phyloP scores from a whole-genome alignment of 108 stramenopile species.

The Cylindrotheca closterium region DNA sequence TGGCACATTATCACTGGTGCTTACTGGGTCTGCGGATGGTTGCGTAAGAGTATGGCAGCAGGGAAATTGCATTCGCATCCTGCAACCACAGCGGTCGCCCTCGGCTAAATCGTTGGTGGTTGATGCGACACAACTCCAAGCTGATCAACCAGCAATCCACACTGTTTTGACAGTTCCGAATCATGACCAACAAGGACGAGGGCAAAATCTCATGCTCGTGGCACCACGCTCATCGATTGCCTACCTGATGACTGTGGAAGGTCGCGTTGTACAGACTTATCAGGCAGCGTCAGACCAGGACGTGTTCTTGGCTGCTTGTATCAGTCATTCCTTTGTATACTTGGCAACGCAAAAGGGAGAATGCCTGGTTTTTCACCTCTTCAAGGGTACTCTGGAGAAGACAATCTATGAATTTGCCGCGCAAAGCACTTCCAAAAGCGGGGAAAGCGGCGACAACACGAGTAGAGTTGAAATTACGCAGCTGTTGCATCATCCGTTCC shows the following conservation, averaged over 20 bases:
- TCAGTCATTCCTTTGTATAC: slow-evolving; percentile 65
- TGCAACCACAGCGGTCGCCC: slow-evolving; percentile 11
- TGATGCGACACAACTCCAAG: slow-evolving; percentile 27
- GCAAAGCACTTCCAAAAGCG: slow-evolving; percentile 27
- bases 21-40: slow-evolving; percentile 91
- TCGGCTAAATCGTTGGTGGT: slow-evolving; percentile 22
- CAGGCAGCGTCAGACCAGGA: slow-evolving; percentile 15
- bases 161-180: slow-evolving; percentile 60
- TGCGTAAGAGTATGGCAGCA: slow-evolving; percentile 85
- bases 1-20: slow-evolving; percentile 35
- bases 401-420: slow-evolving; percentile 65
- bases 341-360: slow-evolving; percentile 62
- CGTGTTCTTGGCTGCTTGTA: slow-evolving; percentile 59
- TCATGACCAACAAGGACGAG: slow-evolving; percentile 41
- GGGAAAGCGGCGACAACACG: neutral
- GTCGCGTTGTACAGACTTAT: slow-evolving; percentile 52
- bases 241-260: slow-evolving; percentile 58
- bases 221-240: slow-evolving; percentile 61
- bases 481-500: slow-evolving; percentile 70
- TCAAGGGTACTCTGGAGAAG: slow-evolving; percentile 45
- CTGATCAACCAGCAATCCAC: slow-evolving; percentile 44
- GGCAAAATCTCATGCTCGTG: slow-evolving; percentile 50
- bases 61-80: slow-evolving; percentile 13
- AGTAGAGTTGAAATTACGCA: slow-evolving; percentile 51
- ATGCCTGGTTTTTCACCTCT: slow-evolving; percentile 68